Evolutionary conservation across 140 eudicot species (phyloP).

Genomic region (Anethum foeniculum): DNA sequence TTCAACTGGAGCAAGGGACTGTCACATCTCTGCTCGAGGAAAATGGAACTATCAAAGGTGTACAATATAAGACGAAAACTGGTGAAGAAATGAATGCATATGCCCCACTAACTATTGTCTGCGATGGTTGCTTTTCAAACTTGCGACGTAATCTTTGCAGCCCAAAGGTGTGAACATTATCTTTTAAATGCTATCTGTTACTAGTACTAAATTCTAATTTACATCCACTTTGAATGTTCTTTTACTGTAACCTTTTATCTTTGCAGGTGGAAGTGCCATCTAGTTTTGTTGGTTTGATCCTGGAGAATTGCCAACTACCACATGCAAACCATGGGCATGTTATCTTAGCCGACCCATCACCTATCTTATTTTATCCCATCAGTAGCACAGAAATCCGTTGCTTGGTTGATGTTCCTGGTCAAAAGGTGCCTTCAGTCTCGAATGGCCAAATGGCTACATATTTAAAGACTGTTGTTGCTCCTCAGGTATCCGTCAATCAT

Average conservation of each 20-base stretch:
- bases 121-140: slow-evolving; percentile 49
- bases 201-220: not conserved
- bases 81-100: slow-evolving; percentile 21
- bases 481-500: slow-evolving; percentile 30
- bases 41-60: slow-evolving; percentile 26
- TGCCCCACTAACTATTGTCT: slow-evolving; percentile 41
- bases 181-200: not conserved
- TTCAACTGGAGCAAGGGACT: slow-evolving; percentile 27
- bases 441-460: slow-evolving; percentile 48
- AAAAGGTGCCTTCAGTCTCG: slow-evolving; percentile 40
- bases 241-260: not conserved
- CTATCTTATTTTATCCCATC: slow-evolving; percentile 37
- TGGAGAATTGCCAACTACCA: slow-evolving; percentile 40
- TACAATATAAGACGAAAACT: slow-evolving; percentile 21
- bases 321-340: slow-evolving; percentile 43
- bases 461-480: slow-evolving; percentile 41
- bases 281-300: slow-evolving; percentile 38
- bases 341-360: slow-evolving; percentile 43
- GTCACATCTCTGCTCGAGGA: slow-evolving; percentile 31
- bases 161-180: slow-evolving; percentile 24
- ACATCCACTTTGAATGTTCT: not conserved
- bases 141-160: slow-evolving; percentile 42
- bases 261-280: slow-evolving; percentile 41
- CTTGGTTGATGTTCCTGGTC: slow-evolving; percentile 47
- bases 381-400: slow-evolving; percentile 54